Conservation (phyloP, 148 eudicot species). For the Arctostaphylos glauca region DNA sequence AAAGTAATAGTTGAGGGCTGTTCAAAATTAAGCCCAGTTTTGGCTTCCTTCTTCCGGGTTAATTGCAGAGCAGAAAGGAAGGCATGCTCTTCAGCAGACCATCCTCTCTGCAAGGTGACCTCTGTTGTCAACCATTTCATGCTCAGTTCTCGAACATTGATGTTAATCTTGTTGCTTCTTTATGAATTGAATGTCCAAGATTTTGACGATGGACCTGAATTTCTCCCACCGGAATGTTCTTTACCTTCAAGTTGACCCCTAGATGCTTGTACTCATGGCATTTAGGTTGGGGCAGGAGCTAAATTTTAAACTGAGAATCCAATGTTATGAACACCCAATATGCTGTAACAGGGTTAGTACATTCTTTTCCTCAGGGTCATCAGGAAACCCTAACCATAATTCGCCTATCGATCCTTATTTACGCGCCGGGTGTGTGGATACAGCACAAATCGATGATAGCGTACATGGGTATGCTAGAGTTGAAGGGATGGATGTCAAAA, state of each 20-base stretch:
- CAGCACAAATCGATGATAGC: constrained; percentile 10
- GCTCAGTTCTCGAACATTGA: not conserved
- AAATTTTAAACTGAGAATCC: constrained; percentile 5
- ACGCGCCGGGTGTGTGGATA: constrained; percentile 12
- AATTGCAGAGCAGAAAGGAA: not conserved
- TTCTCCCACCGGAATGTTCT: not conserved
- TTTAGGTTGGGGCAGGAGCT: constrained; percentile 13
- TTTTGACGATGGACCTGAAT: not conserved
- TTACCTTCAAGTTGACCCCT: not conserved
- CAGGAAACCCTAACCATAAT: constrained; percentile 9
- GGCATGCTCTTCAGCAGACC: not conserved
- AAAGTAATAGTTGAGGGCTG: too few species aligned
- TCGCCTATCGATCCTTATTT: constrained; percentile 13
- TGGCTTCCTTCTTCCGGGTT: not conserved
- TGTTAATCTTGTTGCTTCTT: not conserved
- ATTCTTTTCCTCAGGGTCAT: constrained; percentile 20
- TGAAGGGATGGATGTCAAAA: constrained; percentile 20
- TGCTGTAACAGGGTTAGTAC: not conserved
- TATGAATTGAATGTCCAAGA: not conserved
- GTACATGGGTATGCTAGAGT: constrained; percentile 9
- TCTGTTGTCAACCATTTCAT: not conserved
- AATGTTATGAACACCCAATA: constrained; percentile 7
- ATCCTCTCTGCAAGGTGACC: not conserved
- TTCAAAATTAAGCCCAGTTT: too few species aligned
- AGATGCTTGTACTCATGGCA: constrained; percentile 14